Evolutionary conservation across 1,284 basidiomycete species (phyloP).

Genomic region (Ustilago tritici): DNA sequence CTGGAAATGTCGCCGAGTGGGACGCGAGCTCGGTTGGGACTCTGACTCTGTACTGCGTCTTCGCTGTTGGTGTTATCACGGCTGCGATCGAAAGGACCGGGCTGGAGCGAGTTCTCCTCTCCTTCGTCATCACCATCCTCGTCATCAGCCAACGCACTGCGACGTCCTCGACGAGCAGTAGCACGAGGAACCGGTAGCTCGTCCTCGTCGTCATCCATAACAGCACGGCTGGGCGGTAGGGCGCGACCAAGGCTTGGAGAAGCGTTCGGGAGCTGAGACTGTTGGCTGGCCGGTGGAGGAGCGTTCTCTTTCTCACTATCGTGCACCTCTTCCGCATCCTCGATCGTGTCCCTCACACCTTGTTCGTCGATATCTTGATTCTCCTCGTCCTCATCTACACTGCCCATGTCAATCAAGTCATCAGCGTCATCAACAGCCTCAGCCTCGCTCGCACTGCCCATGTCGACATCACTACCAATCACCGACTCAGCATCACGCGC

Average conservation of each 20-base stretch:
- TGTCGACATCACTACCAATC: slow-evolving; percentile 45
- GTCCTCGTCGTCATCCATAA: slow-evolving; percentile 53
- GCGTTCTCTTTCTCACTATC: slow-evolving; percentile 64
- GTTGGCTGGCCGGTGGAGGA: slow-evolving; percentile 44
- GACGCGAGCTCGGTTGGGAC: slow-evolving; percentile 13
- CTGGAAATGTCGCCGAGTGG: slow-evolving; percentile 48
- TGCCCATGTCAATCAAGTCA: slow-evolving; percentile 30
- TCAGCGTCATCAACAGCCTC: slow-evolving; percentile 33
- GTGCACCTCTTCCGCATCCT: slow-evolving; percentile 36
- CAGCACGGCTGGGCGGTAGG: slow-evolving; percentile 29
- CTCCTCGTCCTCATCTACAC: slow-evolving; percentile 28
- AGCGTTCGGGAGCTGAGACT: slow-evolving; percentile 21
- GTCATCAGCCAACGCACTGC: slow-evolving; percentile 36
- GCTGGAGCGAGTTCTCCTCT: slow-evolving; percentile 28
- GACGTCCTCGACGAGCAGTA: slow-evolving; percentile 21
- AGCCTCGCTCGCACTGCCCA: slow-evolving; percentile 48
- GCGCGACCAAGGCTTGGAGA: slow-evolving; percentile 27
- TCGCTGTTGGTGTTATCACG: slow-evolving; percentile 12
- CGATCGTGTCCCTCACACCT: slow-evolving; percentile 21
- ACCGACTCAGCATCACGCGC: slow-evolving; percentile 43
- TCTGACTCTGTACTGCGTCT: slow-evolving; percentile 13
- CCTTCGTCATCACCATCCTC: slow-evolving; percentile 42
- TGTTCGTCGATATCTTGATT: slow-evolving; percentile 11
- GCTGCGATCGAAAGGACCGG: slow-evolving; percentile 33
- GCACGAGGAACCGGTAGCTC: slow-evolving; percentile 37